Percentiles rank a stretch among this genome's conserved stretches.
These are phyloP conservation scores for Nicotiana tabacum DNA, from an alignment of 257 asterid genomes.

Conservation along the genomic window DNA sequence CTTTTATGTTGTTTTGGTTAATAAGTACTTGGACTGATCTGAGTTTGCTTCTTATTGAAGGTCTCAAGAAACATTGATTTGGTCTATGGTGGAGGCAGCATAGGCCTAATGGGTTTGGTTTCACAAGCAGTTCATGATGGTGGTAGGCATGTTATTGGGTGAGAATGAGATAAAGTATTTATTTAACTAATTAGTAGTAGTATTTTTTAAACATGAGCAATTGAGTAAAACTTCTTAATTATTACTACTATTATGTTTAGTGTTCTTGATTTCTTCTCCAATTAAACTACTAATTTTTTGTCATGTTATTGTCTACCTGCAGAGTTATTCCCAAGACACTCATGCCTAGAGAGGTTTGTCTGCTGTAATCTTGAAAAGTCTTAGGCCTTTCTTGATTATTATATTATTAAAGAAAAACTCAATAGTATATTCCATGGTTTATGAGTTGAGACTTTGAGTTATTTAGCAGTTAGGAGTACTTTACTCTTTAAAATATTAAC, in stretches of 20 bases:
- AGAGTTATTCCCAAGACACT: conserved; percentile 99
- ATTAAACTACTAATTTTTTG: conserved; percentile 35
- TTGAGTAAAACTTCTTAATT: background rate
- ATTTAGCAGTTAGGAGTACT: background rate
- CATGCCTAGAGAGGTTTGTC: conserved; percentile 98
- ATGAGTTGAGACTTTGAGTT: conserved; percentile 8
- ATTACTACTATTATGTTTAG: background rate
- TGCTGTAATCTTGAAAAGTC: conserved; percentile 29
- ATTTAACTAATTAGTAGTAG: background rate
- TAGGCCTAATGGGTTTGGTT: conserved; percentile 91
- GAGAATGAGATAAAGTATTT: background rate
- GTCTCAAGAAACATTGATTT: conserved; percentile 85
- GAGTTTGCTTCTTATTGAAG: conserved; percentile 30
- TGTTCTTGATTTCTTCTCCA: background rate
- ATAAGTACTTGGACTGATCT: conserved; percentile 9
- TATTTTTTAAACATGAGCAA: background rate
- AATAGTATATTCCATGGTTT: conserved; percentile 5
- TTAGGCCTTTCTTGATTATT: conserved; percentile 27
- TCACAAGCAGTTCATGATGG: conserved; percentile 96
- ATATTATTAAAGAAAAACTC: conserved; percentile 21
- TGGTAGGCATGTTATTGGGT: conserved; percentile 93
- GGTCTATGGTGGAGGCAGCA: conserved; percentile 98
- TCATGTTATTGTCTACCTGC: conserved; percentile 63
- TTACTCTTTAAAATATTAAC: background rate
- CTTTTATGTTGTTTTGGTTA: background rate